Evolutionary conservation across 1,139 yeast genomes (phyloP).

Genomic region (Zygotorulaspora mrakii): DNA sequence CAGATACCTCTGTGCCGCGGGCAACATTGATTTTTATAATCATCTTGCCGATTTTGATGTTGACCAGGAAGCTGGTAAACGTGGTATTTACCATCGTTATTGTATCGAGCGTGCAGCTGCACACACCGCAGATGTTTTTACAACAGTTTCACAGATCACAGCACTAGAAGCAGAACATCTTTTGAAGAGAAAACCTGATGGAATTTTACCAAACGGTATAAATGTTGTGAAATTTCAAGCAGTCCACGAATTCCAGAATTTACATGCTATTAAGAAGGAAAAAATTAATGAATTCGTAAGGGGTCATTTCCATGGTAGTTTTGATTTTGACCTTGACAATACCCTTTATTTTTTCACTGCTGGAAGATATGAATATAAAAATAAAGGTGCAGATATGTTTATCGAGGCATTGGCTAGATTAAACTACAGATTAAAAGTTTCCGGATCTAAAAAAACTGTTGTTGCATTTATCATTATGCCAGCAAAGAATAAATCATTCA

Average conservation of each 20-base stretch:
- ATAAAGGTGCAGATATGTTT: constrained; percentile 94
- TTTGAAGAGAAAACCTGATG: constrained; percentile 93
- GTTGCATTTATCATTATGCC: constrained; percentile 99
- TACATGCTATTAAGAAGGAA: constrained; percentile 88
- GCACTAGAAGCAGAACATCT: constrained; percentile 93
- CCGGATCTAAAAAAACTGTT: constrained; percentile 83
- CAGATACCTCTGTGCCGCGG: constrained; percentile 91
- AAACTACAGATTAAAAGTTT: constrained; percentile 77
- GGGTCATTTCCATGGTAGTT: constrained; percentile 96
- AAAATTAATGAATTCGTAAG: constrained; percentile 91
- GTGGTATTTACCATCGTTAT: constrained; percentile 95
- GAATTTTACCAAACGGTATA: constrained; percentile 93
- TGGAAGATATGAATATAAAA: constrained; percentile 94
- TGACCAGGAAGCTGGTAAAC: constrained; percentile 95
- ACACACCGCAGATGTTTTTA: constrained; percentile 93
- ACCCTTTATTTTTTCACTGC: constrained; percentile 94
- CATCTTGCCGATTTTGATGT: constrained; percentile 88
- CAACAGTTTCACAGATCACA: constrained; percentile 95
- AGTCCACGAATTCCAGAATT: constrained; percentile 94
- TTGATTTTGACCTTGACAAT: constrained; percentile 90
- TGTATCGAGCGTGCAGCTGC: constrained; percentile 97
- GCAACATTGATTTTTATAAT: constrained; percentile 82
- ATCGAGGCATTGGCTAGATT: constrained; percentile 90
- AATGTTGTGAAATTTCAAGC: constrained; percentile 96
- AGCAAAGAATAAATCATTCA: constrained; percentile 87